Percentiles rank a stretch among this genome's conserved stretches.
These are phyloP conservation scores for Dioscorea zingiberensis DNA, from an alignment of 106 monocot genomes.

Conservation along the genomic window DNA sequence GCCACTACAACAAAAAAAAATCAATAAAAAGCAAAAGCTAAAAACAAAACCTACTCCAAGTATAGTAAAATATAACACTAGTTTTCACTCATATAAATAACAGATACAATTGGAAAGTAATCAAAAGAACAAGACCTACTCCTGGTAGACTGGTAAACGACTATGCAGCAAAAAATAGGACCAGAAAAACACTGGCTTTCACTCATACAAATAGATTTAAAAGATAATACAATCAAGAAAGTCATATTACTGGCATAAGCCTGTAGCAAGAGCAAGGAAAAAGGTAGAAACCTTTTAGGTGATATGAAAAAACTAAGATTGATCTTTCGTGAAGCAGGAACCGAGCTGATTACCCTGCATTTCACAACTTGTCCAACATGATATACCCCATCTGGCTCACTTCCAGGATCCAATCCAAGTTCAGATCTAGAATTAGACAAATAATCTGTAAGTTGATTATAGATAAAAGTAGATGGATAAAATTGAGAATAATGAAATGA, in stretches of 20 bases:
- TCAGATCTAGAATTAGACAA: slow-evolving; percentile 48
- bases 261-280: not conserved
- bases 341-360: slow-evolving; percentile 71
- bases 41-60: too few species aligned
- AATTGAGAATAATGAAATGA: too few species aligned
- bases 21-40: too few species aligned
- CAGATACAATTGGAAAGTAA: too few species aligned
- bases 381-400: slow-evolving; percentile 52
- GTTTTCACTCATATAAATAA: too few species aligned
- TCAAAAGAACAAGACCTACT: too few species aligned
- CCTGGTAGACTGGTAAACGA: too few species aligned
- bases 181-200: not conserved
- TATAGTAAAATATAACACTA: too few species aligned
- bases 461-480: too few species aligned
- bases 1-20: too few species aligned
- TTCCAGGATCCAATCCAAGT: slow-evolving; percentile 81
- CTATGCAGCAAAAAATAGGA: too few species aligned
- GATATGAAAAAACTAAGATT: slow-evolving; percentile 70
- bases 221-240: not conserved
- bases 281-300: slow-evolving; percentile 54
- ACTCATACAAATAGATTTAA: not conserved
- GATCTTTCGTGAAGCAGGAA: slow-evolving; percentile 55
- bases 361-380: slow-evolving; percentile 96
- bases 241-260: not conserved
- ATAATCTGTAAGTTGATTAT: too few species aligned